Conservation (phyloP, 192 early-diverging fungal genomes). For the Tieghemiomyces parasiticus region DNA sequence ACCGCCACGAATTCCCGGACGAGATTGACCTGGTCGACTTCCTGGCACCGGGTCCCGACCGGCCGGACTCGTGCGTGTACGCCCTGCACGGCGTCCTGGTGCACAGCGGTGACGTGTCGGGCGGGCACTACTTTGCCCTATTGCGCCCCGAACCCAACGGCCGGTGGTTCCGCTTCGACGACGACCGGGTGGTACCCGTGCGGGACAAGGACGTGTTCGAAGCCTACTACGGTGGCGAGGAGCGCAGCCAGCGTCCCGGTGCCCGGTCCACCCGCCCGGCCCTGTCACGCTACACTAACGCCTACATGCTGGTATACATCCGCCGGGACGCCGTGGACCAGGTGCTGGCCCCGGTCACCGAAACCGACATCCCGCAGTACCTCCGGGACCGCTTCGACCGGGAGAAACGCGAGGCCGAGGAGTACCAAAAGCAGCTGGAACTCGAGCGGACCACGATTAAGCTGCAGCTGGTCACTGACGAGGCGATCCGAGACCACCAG, state of each 20-base stretch:
- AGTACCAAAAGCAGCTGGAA: slow-evolving; percentile 33
- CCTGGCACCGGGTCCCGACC: slow-evolving; percentile 48
- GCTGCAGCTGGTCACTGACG: slow-evolving; percentile 45
- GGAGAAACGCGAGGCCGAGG: slow-evolving; percentile 40
- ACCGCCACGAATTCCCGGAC: slow-evolving; percentile 87
- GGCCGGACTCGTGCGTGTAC: slow-evolving; percentile 55
- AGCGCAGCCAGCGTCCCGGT: background rate
- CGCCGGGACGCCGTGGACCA: slow-evolving; percentile 56
- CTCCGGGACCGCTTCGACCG: slow-evolving; percentile 47
- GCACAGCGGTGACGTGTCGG: slow-evolving; percentile 83
- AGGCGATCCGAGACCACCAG: slow-evolving; percentile 47
- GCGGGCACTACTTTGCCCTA: slow-evolving; percentile 91
- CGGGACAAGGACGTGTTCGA: slow-evolving; percentile 72
- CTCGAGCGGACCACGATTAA: slow-evolving; percentile 37
- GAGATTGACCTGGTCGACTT: slow-evolving; percentile 77
- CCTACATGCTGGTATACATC: slow-evolving; percentile 98
- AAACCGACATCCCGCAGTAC: slow-evolving; percentile 69
- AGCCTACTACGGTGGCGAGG: slow-evolving; percentile 87
- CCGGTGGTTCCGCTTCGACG: slow-evolving; percentile 89
- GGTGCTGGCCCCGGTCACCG: slow-evolving; percentile 47
- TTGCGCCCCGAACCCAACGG: slow-evolving; percentile 62
- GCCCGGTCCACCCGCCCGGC: background rate
- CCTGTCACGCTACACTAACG: slow-evolving; percentile 68
- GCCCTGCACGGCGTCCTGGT: slow-evolving; percentile 89
- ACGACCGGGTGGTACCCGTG: slow-evolving; percentile 80